phyloP scores from a whole-genome alignment of 108 stramenopile genomes.

The Aurantiochytrium sp. region DNA sequence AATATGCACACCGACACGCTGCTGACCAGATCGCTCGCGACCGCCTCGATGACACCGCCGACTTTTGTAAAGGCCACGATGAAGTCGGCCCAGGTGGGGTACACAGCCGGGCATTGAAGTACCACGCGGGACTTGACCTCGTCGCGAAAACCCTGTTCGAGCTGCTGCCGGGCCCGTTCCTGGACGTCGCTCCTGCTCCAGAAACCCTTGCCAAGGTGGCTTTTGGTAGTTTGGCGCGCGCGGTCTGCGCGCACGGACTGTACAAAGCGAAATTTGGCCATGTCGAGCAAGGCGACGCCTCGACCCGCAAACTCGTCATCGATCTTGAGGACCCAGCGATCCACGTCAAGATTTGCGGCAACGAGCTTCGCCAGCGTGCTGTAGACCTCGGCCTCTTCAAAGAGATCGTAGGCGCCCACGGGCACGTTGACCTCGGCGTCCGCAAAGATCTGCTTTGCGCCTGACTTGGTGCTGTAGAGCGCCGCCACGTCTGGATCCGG shows the following conservation, averaged over 20 bases:
- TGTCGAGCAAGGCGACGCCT: background rate
- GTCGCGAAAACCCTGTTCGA: background rate
- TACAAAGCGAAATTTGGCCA: background rate
- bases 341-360: slow-evolving; percentile 10
- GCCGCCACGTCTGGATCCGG: background rate
- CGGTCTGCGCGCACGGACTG: background rate
- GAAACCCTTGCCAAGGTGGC: background rate
- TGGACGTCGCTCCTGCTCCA: background rate
- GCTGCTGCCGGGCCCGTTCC: background rate
- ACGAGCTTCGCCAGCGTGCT: background rate
- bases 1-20: background rate
- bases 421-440: slow-evolving; percentile 9
- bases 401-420: background rate
- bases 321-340: background rate
- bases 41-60: slow-evolving; percentile 3
- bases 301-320: slow-evolving; percentile 13
- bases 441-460: background rate
- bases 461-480: background rate
- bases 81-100: background rate
- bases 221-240: background rate
- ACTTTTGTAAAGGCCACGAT: background rate
- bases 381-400: background rate
- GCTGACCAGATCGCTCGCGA: background rate
- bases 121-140: background rate
- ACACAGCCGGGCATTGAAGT: background rate